Base-by-base conservation (phyloP, 2,329 filamentous ascomycete species). In the Zymoseptoria pseudotritici region DNA sequence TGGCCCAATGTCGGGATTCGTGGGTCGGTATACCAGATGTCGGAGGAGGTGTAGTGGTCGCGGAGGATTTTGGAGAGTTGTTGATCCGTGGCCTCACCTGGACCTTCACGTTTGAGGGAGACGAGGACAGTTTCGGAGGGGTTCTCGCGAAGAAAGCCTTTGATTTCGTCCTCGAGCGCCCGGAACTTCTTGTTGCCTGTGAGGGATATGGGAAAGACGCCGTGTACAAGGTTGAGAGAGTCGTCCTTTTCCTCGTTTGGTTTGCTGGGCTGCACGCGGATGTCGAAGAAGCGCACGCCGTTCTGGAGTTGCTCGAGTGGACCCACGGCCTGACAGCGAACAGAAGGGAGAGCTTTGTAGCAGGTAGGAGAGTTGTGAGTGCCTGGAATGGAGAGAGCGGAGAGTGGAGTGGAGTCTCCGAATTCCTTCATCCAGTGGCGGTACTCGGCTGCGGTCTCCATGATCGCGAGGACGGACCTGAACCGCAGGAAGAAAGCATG, bases 291-390 rank as follows among this genome's bases (percentile, higher is more conserved):
- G 56, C 94, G 90, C 53, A 97, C 88, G 26, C 94, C 94, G 72
- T 96, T 93, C 59, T 86, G 80, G 26, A 99, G 84, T 75, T 99
- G 94, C 57, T 87, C 84, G 54, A 81, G 79, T 4, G 95, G 82
- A 62, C 84, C 80, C 19, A 92, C 90, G 36, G 89, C 87, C 77
- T 99, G 94, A 75, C 94, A 97, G 49, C 94, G 88, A 46, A 97
- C 94, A 1, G 91, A 96, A 1, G 94, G 94, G 4, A 97, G 82
- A 11, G 94, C 92, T 54, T 84, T 82, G 78, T 95, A 82, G 76
- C 84, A 88, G 9, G 92, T 95, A 6, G 94, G 90, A 19, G 89
- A 90, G 77, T 99, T 97, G 79, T 99, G 94, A 0, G 94, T 97
- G 64, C 94, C 94, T 0, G 94, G 94, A 63, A 97, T 94, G 55